Base-by-base conservation (phyloP, 306 rosid species). In the Vigna trinervia region DNA sequence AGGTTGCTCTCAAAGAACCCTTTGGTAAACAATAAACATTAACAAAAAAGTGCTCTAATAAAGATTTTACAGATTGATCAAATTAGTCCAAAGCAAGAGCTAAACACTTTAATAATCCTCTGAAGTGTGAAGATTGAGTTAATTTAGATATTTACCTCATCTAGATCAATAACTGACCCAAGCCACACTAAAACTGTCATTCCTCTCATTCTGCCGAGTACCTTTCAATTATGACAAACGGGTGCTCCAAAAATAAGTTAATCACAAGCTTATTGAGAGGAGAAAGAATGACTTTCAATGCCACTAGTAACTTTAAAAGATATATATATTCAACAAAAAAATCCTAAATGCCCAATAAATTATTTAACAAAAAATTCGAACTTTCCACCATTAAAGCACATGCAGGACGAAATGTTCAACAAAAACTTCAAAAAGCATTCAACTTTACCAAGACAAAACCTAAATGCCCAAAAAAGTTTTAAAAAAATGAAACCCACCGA, bases 151-250 rank as follows among this genome's bases (percentile, higher is more conserved):
- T 6, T 80, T 82, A 96, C 99, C 98, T 96, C 99, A 26, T 96
- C 99, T 4, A 97, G 97, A 79, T 96, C 99, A 74, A 96, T 94
- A 61, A 92, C 84, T 74, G 98, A 96, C 77, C 94, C 92, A 81
- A 88, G 91, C 99, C 99, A 96, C 39, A 92, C 86, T 73, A 96
- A 82, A 72, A 94, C 97, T 1, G 99, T 91, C 98, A 92, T 96
- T 89, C 99, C 98, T 73, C 99, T 92, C 99, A 96, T n/a, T n/a
- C n/a, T n/a, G 80, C 98, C 98, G 69, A 96, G 84, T 53, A 96
- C 98, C 99, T 96, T 80, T 65, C 22, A 82, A 76, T 73, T 12
- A 43, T 51, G 68, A 74, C 36, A 69, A 73, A 59, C 3, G 56
- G 51, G 45, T 8, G 61, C 68, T 80, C 77, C 30, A 64, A 61